Evolutionary conservation across 1,284 basidiomycete species (phyloP), one percentile per base, ranked within the genome.

Genomic region (Pyrrhoderma lamaoense): DNA sequence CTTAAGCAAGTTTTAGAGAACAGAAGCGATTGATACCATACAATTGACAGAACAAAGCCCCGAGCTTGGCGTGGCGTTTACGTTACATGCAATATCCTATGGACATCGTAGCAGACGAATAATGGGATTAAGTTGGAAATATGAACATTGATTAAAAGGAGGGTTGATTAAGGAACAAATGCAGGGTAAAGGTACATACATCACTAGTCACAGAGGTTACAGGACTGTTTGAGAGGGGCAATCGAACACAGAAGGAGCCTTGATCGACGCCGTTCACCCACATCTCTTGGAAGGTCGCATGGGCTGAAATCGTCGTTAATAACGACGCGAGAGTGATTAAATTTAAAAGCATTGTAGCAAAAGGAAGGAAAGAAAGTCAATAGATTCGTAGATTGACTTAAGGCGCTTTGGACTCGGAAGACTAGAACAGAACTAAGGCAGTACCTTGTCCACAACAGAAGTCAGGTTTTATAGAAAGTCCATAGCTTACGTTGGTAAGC

Each of bases 191-290:
- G n/a, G 3, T 23, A 62, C 68, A 37, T 57, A 72, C 71, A 34
- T 55, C 51, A 45, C 57, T 68, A 11, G 64, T 65, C 8, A 73
- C 70, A 49, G 62, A 64, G 7, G 72, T 71, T 13, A 77, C 73
- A 8, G 76, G 75, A 11, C 61, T 67, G 63, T 78, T 77, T 61
- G 69, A 74, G 16, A 58, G 59, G 3, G 73, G 73, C 18, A 65
- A 52, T 34, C 76, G 69, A 36, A 71, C 72, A 58, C 75, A 77
- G 39, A 68, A 70, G 25, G 60, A 64, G 46, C 72, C 75, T 56
- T 72, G 69, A 60, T 76, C 75, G 34, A 75, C 70, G 48, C 67
- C 70, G 52, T 74, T 75, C 52, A 77, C 68, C 74, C 75, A 77
- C 44, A 77, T 58, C 56, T 76, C 68, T 61, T 78, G 75, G 65